Conservation (phyloP, 768 basidiomycete species). For the Boletellus sp. region DNA sequence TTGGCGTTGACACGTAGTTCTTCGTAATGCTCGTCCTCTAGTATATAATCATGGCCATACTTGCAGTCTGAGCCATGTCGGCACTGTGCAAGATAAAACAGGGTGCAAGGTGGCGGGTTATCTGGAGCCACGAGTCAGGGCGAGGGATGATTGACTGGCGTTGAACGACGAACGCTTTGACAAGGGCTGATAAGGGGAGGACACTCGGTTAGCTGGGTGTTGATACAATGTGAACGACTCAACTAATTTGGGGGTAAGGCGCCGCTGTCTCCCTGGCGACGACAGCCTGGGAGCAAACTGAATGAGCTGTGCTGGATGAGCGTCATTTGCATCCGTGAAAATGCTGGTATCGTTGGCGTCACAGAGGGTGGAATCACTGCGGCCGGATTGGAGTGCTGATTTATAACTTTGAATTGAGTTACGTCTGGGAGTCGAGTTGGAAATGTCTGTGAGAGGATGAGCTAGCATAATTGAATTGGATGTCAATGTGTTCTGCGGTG, state of each 20-base stretch:
- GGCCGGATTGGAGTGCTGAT: constrained; percentile 32
- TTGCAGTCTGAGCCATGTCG: constrained; percentile 56
- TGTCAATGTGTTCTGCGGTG: constrained; percentile 4
- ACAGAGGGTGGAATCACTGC: constrained; percentile 33
- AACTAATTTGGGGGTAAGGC: constrained; percentile 53
- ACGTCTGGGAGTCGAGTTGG: constrained; percentile 12
- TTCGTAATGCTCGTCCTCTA: constrained; percentile 50
- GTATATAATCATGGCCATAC: constrained; percentile 59
- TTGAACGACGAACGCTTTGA: constrained; percentile 52
- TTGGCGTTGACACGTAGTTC: constrained; percentile 55
- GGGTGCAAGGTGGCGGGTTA: constrained; percentile 62
- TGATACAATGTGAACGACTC: constrained; percentile 22
- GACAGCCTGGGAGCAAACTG: constrained; percentile 28
- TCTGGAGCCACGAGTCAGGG: constrained; percentile 29
- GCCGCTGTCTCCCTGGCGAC: constrained; percentile 36
- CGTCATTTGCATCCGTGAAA: constrained; percentile 45
- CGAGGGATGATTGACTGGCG: neutral
- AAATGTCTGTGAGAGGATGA: constrained; percentile 11
- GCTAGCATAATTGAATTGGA: constrained; percentile 11
- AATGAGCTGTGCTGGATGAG: constrained; percentile 22
- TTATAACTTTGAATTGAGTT: constrained; percentile 40
- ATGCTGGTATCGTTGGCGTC: constrained; percentile 43
- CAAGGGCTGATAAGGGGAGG: constrained; percentile 41
- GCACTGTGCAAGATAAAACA: constrained; percentile 62
- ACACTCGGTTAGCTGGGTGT: constrained; percentile 17